Conservation (phyloP, 1,284 basidiomycete species). For the Apiotrichum gamsii region DNA sequence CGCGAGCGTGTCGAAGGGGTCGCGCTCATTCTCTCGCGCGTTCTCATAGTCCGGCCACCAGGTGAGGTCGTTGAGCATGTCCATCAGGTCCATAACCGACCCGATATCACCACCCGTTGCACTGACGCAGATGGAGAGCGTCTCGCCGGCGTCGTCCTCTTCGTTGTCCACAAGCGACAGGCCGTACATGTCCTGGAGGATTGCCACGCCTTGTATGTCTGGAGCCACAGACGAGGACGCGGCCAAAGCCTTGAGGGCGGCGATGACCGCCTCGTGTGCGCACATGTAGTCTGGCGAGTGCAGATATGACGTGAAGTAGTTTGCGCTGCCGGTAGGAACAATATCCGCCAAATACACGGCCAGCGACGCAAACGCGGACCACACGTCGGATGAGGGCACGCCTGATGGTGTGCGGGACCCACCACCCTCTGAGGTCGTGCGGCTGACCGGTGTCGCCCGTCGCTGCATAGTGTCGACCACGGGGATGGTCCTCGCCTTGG, state of each 20-base stretch:
- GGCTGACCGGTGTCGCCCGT: slow-evolving; percentile 8
- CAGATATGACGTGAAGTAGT: slow-evolving; percentile 33
- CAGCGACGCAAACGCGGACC: slow-evolving; percentile 36
- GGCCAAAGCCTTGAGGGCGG: slow-evolving; percentile 23
- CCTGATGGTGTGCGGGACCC: slow-evolving; percentile 2
- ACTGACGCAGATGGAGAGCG: slow-evolving; percentile 23
- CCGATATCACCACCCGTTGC: slow-evolving; percentile 34
- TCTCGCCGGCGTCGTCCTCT: slow-evolving; percentile 1
- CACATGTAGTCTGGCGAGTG: slow-evolving; percentile 33
- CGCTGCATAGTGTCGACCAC: slow-evolving; percentile 39
- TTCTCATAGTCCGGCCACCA: slow-evolving; percentile 34
- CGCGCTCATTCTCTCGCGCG: slow-evolving; percentile 9
- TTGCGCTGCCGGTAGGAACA: slow-evolving; percentile 12
- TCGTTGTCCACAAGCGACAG: slow-evolving; percentile 1
- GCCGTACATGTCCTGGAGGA: slow-evolving; percentile 38
- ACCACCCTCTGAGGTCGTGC: slow-evolving; percentile 15
- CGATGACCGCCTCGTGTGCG: slow-evolving; percentile 30
- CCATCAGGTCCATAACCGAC: slow-evolving; percentile 40
- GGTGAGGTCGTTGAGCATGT: slow-evolving; percentile 33
- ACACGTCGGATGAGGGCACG: slow-evolving; percentile 26
- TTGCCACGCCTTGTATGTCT: slow-evolving; percentile 1
- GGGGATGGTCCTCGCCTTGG: slow-evolving; percentile 16
- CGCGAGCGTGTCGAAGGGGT: slow-evolving; percentile 3
- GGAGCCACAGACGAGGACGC: slow-evolving; percentile 1
- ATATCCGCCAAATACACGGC: slow-evolving; percentile 32